These are phyloP conservation scores for Magnaporthiopsis rhizophila DNA, from an alignment of 2,329 filamentous ascomycete species.

Conservation along the genomic window DNA sequence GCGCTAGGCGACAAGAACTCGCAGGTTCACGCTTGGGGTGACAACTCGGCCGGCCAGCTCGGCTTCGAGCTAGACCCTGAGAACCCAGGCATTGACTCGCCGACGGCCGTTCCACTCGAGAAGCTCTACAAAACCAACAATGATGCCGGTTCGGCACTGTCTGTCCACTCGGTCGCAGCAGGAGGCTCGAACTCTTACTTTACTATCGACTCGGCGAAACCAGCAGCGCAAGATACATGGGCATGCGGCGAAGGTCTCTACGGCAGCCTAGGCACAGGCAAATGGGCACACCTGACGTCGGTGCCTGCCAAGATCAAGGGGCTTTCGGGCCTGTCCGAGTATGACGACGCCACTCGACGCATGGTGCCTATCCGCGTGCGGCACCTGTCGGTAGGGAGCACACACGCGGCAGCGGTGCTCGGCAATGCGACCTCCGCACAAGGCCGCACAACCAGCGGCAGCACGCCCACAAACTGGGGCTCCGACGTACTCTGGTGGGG, in stretches of 20 bases:
- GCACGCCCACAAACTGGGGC: slow-evolving; percentile 76
- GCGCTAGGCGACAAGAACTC: slow-evolving; percentile 65
- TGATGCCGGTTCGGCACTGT: not conserved
- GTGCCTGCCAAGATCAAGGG: slow-evolving; percentile 73
- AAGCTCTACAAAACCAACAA: slow-evolving; percentile 57
- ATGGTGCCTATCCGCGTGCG: slow-evolving; percentile 72
- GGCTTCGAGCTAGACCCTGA: slow-evolving; percentile 66
- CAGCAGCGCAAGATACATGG: slow-evolving; percentile 68
- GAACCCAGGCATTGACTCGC: slow-evolving; percentile 56
- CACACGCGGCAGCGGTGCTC: slow-evolving; percentile 77
- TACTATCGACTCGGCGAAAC: slow-evolving; percentile 65
- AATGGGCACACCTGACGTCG: slow-evolving; percentile 80
- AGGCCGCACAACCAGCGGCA: not conserved
- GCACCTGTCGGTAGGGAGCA: slow-evolving; percentile 65
- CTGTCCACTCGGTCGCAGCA: slow-evolving; percentile 60
- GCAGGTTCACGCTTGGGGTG: slow-evolving; percentile 77
- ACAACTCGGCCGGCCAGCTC: slow-evolving; percentile 86
- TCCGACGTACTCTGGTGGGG: slow-evolving; percentile 90
- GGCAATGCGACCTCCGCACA: slow-evolving; percentile 64
- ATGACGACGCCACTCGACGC: slow-evolving; percentile 62
- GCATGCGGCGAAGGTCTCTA: slow-evolving; percentile 79
- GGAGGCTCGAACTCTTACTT: slow-evolving; percentile 86
- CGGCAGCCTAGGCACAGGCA: slow-evolving; percentile 75
- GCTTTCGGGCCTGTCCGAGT: slow-evolving; percentile 79
- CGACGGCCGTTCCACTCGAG: slow-evolving; percentile 61